phyloP scores from a whole-genome alignment of 1,284 basidiomycete species.

The Wolfiporia cocos region DNA sequence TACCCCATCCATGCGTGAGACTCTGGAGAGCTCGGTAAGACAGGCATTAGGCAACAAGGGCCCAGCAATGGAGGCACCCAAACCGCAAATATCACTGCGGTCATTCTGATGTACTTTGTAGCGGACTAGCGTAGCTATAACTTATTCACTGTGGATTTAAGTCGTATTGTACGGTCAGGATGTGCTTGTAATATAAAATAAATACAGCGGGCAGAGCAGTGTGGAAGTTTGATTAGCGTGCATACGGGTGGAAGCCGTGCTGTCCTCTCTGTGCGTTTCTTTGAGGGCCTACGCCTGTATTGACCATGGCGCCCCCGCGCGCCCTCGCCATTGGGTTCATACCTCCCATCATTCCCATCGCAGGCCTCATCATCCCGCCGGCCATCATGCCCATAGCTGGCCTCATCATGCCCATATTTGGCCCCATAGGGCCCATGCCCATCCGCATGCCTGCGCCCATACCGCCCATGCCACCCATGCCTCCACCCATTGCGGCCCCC shows the following conservation, averaged over 20 bases:
- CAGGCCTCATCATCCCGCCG: constrained; percentile 19
- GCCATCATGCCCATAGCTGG: constrained; percentile 20
- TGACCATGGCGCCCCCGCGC: constrained; percentile 31
- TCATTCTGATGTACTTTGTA: constrained; percentile 48
- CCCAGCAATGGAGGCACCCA: constrained; percentile 32
- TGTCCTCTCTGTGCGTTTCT: constrained; percentile 49
- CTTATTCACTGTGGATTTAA: not conserved
- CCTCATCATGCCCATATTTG: constrained; percentile 22
- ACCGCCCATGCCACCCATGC: constrained; percentile 9
- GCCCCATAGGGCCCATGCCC: constrained; percentile 27
- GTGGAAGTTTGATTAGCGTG: constrained; percentile 29
- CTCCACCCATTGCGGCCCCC: constrained; percentile 14
- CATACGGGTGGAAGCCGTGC: constrained; percentile 57
- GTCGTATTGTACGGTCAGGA: not conserved
- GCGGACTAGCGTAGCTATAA: constrained; percentile 1
- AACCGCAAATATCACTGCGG: constrained; percentile 77
- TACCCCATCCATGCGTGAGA: constrained; percentile 50
- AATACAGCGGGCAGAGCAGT: not conserved
- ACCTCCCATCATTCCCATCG: constrained; percentile 30
- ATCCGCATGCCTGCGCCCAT: constrained; percentile 24
- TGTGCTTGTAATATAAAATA: not conserved
- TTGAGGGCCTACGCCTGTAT: constrained; percentile 46
- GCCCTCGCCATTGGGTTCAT: constrained; percentile 17
- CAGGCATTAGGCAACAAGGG: constrained; percentile 54
- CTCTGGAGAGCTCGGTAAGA: constrained; percentile 76